Evolutionary conservation across 2,329 filamentous ascomycete genomes (phyloP), one percentile per base, ranked within the genome.

Genomic region (Mycosphaerella sp.): DNA sequence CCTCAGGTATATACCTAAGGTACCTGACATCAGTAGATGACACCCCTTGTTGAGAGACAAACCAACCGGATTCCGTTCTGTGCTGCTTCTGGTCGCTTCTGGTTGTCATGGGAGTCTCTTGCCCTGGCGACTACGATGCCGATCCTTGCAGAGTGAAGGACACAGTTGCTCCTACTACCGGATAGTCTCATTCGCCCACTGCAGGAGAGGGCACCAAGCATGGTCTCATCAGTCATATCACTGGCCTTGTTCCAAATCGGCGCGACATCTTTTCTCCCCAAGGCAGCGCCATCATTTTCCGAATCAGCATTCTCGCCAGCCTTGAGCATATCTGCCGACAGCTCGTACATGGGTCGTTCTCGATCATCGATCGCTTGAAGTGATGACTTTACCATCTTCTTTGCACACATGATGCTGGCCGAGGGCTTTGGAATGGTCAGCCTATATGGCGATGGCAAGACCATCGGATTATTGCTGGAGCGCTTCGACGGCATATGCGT

Each of bases 271-370:
- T 41, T 41, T n/a, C 39, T n/a, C 39, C 14, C 11, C 7, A 6
- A 12, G 11, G 14, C 39, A 8, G 12, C 11, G 6, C 39, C 14
- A 41, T n/a, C 6, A 6, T 41, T n/a, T 41, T n/a, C 11, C 9
- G 11, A 12, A 12, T 41, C 39, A 41, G 14, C 2, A 6, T 10
- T 2, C 14, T 41, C 11, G 39, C 39, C 39, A 41, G 6, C 39
- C 11, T 17, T 3, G 39, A 41, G 9, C 9, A 41, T 21, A 7
- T 8, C 7, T 8, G 14, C 17, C 10, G 17, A 14, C 12, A 41
- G n/a, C 12, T 41, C 8, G 2, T 41, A 41, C 7, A 41, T 70
- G 69, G 34, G 76, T 75, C 2, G 72, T 67, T 23, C 70, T 69
- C 58, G 59, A 63, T 40, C 60, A 62, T 12, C 39, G 39, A 6